These are phyloP conservation scores for Oryza punctata DNA, from an alignment of 176 grass and related monocot species.

Conservation along the genomic window DNA sequence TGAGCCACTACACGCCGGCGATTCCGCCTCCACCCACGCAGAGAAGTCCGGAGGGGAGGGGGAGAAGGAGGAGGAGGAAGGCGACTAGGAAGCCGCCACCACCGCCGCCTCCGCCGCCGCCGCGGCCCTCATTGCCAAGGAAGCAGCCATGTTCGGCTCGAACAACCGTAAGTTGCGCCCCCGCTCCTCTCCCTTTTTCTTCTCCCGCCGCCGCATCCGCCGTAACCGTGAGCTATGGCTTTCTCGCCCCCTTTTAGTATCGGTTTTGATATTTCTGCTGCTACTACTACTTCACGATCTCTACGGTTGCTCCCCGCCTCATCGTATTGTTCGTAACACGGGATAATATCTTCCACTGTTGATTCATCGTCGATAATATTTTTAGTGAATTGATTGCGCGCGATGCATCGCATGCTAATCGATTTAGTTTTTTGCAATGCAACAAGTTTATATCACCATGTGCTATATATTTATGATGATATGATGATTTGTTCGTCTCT, in stretches of 20 bases:
- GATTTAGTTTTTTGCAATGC: neutral
- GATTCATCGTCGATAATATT: neutral
- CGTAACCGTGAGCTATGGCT: neutral
- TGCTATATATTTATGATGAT: neutral
- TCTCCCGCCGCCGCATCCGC: neutral
- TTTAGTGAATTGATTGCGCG: neutral
- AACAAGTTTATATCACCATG: neutral
- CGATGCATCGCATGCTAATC: neutral
- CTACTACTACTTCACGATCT: neutral
- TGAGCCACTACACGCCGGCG: neutral
- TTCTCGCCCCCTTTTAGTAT: neutral
- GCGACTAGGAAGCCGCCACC: neutral
- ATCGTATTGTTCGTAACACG: neutral
- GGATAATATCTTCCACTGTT: neutral
- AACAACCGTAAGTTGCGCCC: neutral
- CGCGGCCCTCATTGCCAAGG: neutral
- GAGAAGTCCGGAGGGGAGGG: neutral
- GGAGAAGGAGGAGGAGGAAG: neutral
- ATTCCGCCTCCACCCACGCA: neutral
- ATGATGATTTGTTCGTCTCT: neutral
- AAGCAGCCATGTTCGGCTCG: neutral
- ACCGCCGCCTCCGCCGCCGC: neutral
- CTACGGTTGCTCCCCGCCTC: neutral
- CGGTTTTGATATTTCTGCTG: neutral
- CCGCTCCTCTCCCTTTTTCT: neutral